These are phyloP conservation scores for Syzygium syzygioides DNA, from an alignment of 441 rosid genomes.

Conservation along the genomic window DNA sequence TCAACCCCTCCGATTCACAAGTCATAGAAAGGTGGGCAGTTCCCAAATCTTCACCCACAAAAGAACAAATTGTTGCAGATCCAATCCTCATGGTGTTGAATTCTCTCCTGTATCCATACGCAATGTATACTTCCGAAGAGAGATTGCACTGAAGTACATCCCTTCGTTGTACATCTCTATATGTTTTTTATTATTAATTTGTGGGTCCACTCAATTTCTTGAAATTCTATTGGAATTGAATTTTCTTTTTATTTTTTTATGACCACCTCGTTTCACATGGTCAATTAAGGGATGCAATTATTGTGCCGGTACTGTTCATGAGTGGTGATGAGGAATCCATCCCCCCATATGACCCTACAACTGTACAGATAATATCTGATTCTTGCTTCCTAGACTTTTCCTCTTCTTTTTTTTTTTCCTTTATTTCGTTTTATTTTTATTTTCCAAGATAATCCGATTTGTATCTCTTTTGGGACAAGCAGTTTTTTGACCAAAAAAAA, in stretches of 20 bases:
- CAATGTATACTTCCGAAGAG: background rate
- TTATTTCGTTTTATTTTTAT: background rate
- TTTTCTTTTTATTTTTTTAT: background rate
- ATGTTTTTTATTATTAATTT: background rate
- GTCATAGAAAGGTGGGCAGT: background rate
- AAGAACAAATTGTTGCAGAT: background rate
- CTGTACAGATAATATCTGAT: background rate
- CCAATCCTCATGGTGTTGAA: background rate
- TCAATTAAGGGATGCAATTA: conserved; percentile 19
- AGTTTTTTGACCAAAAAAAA: background rate
- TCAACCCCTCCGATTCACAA: background rate
- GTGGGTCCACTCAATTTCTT: background rate
- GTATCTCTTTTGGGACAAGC: background rate
- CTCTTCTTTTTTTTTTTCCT: background rate
- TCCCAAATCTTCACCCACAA: background rate
- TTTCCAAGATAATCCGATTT: background rate
- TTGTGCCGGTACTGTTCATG: conserved; percentile 27
- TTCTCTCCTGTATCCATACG: background rate
- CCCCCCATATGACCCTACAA: conserved; percentile 4
- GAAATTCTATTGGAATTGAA: background rate
- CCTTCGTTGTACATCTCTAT: background rate
- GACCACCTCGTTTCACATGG: conserved; percentile 10
- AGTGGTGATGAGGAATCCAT: conserved; percentile 12
- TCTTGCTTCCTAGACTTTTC: background rate
- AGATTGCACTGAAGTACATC: background rate